Base-by-base conservation (phyloP, 2,329 filamentous ascomycete species). In the Elsinoe perseae region DNA sequence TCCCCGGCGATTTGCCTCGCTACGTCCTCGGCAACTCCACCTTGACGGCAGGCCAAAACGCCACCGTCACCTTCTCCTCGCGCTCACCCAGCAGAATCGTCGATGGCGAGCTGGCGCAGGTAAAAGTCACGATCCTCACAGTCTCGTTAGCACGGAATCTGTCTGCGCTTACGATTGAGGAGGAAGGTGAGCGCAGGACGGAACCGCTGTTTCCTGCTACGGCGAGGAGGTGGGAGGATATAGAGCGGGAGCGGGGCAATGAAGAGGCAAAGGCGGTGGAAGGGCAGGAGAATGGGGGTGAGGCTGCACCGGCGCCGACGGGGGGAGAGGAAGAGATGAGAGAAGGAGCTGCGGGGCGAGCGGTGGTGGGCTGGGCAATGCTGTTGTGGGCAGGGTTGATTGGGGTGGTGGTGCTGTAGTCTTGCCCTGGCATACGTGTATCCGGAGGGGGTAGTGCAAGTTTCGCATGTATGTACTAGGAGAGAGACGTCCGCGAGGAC, bases 11-110 rank as follows among this genome's bases (percentile, higher is more conserved):
- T 25, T 62, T 62, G 9, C 61, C 65, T 1, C 67, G 67, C 1
- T 76, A 74, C 42, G 57, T 73, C 9, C 63, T 75, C 12, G 64
- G 65, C 20, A 72, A 69, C 8, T 65, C 72, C 38, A 73, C 71
- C 1, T 64, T 75, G 1, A 61, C 63, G 1, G 67, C 72, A 6
- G 70, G 69, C 8, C 66, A 68, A 6, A 64, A 64, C 23, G 42
- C 56, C 8, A 67, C 65, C 8, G 63, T 65, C 10, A 63, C 60
- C 1, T 57, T 69, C 46, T 52, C 57, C 20, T 44, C 40, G 9
- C 23, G 10, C 9, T 44, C 20, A 23, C 40, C 40, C 9, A 44
- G 40, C 8, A 44, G 25, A 21, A 44, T 44, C 21, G 40, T 44
- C 18, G 40, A 44, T 44, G 40, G 40, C 3, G 40, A 27, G 40